Conservation (phyloP, 2,329 filamentous ascomycete genomes). For the Exophiala sp. region DNA sequence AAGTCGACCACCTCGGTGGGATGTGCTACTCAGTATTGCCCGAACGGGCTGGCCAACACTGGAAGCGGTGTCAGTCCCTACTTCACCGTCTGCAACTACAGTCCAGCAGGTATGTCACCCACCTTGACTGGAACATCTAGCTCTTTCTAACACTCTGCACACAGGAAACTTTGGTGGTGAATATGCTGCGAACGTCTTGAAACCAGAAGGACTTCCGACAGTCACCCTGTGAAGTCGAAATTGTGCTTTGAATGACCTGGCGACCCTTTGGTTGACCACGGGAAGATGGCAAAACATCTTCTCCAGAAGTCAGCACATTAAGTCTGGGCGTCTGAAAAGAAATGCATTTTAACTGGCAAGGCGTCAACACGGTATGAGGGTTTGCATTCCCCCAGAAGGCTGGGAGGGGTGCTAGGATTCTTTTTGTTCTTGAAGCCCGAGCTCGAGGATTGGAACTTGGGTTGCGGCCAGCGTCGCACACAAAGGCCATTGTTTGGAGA, state of each 20-base stretch:
- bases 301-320: not conserved
- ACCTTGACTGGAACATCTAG: not conserved
- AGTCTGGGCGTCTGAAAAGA: not conserved
- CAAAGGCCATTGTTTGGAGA: constrained; percentile 8
- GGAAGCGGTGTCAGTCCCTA: constrained; percentile 46
- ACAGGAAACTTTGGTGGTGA: constrained; percentile 51
- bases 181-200: constrained; percentile 50
- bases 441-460: not conserved
- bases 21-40: constrained; percentile 52
- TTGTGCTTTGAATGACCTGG: constrained; percentile 16
- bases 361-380: not conserved
- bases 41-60: constrained; percentile 37
- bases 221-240: constrained; percentile 27
- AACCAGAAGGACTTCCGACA: constrained; percentile 37
- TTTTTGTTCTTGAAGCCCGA: not conserved
- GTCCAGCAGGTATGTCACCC: constrained; percentile 57
- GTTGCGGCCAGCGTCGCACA: constrained; percentile 7
- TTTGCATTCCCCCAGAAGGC: constrained; percentile 3
- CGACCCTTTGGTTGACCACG: constrained; percentile 11
- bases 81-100: constrained; percentile 88
- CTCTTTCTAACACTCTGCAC: constrained; percentile 8
- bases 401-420: not conserved
- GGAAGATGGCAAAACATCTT: not conserved
- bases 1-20: constrained; percentile 55
- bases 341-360: not conserved